These are phyloP conservation scores for Teunomyces funiuensis DNA, from an alignment of 805 yeast genomes.

Conservation along the genomic window DNA sequence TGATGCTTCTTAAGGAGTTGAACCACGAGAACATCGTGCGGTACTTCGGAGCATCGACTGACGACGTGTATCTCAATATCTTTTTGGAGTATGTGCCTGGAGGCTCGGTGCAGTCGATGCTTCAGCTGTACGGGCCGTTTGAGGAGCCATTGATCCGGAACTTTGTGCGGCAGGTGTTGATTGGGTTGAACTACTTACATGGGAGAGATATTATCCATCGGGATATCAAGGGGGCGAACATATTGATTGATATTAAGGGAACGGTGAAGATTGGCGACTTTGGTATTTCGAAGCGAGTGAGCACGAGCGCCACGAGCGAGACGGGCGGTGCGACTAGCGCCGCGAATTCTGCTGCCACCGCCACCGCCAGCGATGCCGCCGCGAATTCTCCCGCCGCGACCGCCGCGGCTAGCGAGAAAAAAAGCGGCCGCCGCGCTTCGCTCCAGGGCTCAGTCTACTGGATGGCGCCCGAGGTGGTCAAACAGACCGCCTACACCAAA, in stretches of 20 bases:
- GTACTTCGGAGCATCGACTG: constrained; percentile 84
- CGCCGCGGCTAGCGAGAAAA: constrained; percentile 16
- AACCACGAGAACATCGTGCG: constrained; percentile 92
- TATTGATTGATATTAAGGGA: constrained; percentile 76
- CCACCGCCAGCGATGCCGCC: neutral
- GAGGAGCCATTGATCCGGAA: constrained; percentile 73
- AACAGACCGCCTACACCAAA: constrained; percentile 85
- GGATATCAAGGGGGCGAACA: constrained; percentile 88
- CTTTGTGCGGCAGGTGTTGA: constrained; percentile 72
- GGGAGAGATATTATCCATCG: constrained; percentile 76
- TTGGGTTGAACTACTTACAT: constrained; percentile 74
- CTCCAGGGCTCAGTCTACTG: constrained; percentile 92
- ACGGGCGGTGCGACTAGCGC: constrained; percentile 16
- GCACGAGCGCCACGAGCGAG: constrained; percentile 22
- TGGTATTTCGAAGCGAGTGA: constrained; percentile 63
- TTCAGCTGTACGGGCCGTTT: constrained; percentile 72
- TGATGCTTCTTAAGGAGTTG: constrained; percentile 69
- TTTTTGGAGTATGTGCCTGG: constrained; percentile 53
- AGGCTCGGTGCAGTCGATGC: constrained; percentile 59
- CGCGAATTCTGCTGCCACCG: neutral
- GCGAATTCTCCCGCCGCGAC: neutral
- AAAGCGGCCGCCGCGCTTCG: constrained; percentile 63
- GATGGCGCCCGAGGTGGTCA: constrained; percentile 99
- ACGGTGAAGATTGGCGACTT: constrained; percentile 84
- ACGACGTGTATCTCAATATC: constrained; percentile 69